Evolutionary conservation across 2,329 filamentous ascomycete species (phyloP).

Genomic region (Scorias spongiosa): DNA sequence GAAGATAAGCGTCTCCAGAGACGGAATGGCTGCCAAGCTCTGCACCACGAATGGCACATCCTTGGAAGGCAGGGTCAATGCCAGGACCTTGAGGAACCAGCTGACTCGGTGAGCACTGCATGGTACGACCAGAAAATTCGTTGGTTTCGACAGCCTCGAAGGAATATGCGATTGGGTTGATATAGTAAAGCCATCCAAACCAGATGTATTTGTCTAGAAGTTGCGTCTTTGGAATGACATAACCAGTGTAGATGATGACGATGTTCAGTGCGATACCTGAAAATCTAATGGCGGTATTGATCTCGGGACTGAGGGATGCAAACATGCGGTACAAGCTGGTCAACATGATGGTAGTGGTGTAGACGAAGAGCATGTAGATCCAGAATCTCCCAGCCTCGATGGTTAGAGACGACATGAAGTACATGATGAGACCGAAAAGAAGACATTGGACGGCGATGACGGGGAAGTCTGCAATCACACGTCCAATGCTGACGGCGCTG

Average conservation of each 20-base stretch:
- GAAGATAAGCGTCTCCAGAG: constrained; percentile 39
- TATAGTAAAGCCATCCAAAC: constrained; percentile 47
- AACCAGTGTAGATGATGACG: constrained; percentile 49
- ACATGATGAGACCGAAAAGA: constrained; percentile 47
- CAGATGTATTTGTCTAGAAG: constrained; percentile 45
- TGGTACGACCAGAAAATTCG: constrained; percentile 42
- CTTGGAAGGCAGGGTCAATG: constrained; percentile 40
- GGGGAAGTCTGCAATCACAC: constrained; percentile 48
- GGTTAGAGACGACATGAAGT: constrained; percentile 48
- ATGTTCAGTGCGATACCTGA: constrained; percentile 47
- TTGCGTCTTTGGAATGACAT: constrained; percentile 51
- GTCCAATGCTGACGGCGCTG: constrained; percentile 46
- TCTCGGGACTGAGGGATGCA: constrained; percentile 45
- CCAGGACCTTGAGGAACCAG: constrained; percentile 45
- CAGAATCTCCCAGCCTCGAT: constrained; percentile 48
- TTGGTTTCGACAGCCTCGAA: constrained; percentile 55
- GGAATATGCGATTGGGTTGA: constrained; percentile 40
- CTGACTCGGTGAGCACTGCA: constrained; percentile 44
- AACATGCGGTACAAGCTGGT: constrained; percentile 53
- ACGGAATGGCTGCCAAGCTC: constrained; percentile 35
- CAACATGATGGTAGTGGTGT: constrained; percentile 45
- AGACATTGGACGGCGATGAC: constrained; percentile 43
- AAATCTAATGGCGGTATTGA: constrained; percentile 52
- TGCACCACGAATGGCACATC: constrained; percentile 48
- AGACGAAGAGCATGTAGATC: constrained; percentile 50